These are phyloP conservation scores for Rhododendron mucronatum DNA, from an alignment of 148 eudicot species.

Conservation along the genomic window DNA sequence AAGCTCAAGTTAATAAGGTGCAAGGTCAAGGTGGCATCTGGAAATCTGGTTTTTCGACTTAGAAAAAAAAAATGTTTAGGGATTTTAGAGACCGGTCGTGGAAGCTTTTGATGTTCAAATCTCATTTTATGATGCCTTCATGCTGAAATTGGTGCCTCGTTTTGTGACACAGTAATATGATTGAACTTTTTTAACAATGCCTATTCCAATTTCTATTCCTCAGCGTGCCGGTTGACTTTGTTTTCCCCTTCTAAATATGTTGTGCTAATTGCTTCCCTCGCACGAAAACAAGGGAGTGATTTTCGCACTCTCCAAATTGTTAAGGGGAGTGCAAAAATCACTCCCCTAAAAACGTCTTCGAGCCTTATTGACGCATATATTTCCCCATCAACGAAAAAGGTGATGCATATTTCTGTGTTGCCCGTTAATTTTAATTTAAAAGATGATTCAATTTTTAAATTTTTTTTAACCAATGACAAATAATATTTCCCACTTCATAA, in stretches of 20 bases:
- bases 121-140: not conserved
- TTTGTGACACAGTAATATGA: not conserved
- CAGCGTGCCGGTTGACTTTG: not conserved
- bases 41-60: not conserved
- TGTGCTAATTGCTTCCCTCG: not conserved
- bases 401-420: no score
- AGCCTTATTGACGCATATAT: no score
- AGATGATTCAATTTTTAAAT: no score
- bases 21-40: not conserved
- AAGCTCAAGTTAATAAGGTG: not conserved
- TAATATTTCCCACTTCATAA: no score
- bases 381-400: no score
- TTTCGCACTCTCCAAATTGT: no score
- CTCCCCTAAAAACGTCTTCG: no score
- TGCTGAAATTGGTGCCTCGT: not conserved
- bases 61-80: not conserved
- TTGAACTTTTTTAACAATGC: not conserved
- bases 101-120: not conserved
- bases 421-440: no score
- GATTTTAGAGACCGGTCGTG: not conserved
- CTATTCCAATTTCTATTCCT: not conserved
- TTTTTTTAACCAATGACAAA: no score
- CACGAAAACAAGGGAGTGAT: not conserved
- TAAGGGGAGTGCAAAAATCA: no score
- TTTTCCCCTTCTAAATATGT: not conserved